Evolutionary conservation across 2,329 filamentous ascomycete genomes (phyloP), one percentile per base, ranked within the genome.

Genomic region (Monilinia fructigena): DNA sequence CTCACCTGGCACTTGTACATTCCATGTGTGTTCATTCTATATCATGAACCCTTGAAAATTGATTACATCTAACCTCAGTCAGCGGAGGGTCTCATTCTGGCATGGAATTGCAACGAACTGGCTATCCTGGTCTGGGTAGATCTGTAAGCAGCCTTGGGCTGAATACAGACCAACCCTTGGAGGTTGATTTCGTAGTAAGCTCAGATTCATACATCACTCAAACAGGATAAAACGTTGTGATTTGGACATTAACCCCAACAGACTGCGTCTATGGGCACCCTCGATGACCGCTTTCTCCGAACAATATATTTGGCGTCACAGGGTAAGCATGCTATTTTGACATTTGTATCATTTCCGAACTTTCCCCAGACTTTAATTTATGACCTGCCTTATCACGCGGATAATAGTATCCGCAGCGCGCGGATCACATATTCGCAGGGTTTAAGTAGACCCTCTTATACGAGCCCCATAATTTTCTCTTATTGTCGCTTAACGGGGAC

Each of bases 221-320:
- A 40, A 14, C 40, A 63, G 55, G 12, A 40, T n/a, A 23, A 10
- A 61, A 55, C 16, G 31, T 16, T 47, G 11, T 14, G 16, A 8
- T 12, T 28, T 47, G 42, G 35, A 38, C 20, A 40, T 56, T 63
- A 53, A 66, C 40, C 14, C 14, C 20, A 48, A 14, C 70, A 90
- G 88, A 85, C 90, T 31, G 92, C 94, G 0, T 97, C 94, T 0
- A 79, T 98, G 6, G 95, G 94, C 23, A 86, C 86, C 11, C 75
- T 98, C 53, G 92, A 87, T 63, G 81, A 85, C 53, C 83, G 85
- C 8, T 86, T 96, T 67, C 77, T 97, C 38, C 77, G 77, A 63
- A 79, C 80, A 28, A 78, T 91, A 4, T 85, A 87, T 72, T 78
- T 83, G 55, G 86, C 87, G 14, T 82, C 84, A 31, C 81, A 80